Base-by-base conservation (phyloP, 306 rosid genomes). In the Neltuma alba region DNA sequence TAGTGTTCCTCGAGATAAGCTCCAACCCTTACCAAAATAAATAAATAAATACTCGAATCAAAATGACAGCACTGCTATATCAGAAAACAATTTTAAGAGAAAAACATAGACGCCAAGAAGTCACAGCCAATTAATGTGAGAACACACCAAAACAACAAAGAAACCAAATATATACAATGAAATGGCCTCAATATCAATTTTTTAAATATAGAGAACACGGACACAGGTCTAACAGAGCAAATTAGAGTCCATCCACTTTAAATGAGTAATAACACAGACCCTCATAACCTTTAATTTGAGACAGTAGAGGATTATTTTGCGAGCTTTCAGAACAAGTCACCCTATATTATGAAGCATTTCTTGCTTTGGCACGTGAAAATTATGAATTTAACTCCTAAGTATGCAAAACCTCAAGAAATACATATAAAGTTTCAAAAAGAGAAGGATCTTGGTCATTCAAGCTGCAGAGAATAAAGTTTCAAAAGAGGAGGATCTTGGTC, bases 1-100 rank as follows among this genome's bases (percentile, higher is more conserved):
- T n/a, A n/a, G n/a, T n/a, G n/a, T n/a, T n/a, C n/a, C n/a, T n/a
- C n/a, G n/a, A n/a, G n/a, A n/a, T n/a, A n/a, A n/a, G n/a, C n/a
- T n/a, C n/a, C n/a, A n/a, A n/a, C n/a, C 92, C 98, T 94, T n/a
- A n/a, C n/a, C n/a, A 25, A 74, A 82, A 69, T 25, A 73, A 82
- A 69, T 57, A 41, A 52, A 76, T 66, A 71, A 21, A 11, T 20
- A 42, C 62, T 38, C 70, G 58, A 82, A 72, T 70, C 58, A 69
- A 41, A 70, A 27, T 66, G 54, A 85, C 25, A 44, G 38, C 62
- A 64, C 55, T 34, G 41, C 20, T 60, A 25, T 36, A 74, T 37
- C n/a, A 65, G 33, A 64, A 75, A 72, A 27, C 34, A 71, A n/a
- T 30, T 25, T 57, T 27, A 58, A 58, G 11, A 50, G 21, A 16